Evolutionary conservation across 176 grass and related monocot genomes (phyloP), one percentile per base, ranked within the genome.

Genomic region (Thinopyrum elongatum): DNA sequence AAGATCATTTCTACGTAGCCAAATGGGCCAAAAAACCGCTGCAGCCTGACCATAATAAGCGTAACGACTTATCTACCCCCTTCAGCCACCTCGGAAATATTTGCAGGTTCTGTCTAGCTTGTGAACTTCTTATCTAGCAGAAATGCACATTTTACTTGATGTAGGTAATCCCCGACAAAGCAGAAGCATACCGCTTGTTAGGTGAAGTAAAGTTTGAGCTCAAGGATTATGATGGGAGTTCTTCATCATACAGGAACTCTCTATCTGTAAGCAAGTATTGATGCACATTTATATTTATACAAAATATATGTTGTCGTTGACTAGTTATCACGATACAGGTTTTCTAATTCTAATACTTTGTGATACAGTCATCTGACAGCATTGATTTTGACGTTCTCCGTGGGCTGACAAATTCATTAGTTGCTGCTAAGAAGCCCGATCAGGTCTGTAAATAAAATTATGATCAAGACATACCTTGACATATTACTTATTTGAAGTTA

Each of bases 151-250:
- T 81, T 78, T 74, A 85, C 49, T 27, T 88, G 85, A 51, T 87
- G 85, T 85, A 98, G 95, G 93, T 93, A 66, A 98, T 83, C 80
- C 93, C 88, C 78, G 92, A 88, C 70, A 93, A 93, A 93, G 89
- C 73, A 67, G 93, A 95, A 87, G 93, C 91, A 70, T 95, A 95
- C 61, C 91, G 89, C 84, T 94, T 95, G 79, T 83, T 95, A 80
- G 95, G 93, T 87, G 95, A 95, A 88, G 89, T 98, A 44, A 98
- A 92, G 87, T 98, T 93, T 81, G 91, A 95, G 83, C 89, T 98
- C n/a, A 94, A 95, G 82, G 93, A 98, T 90, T 95, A 93, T 34
- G 93, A 95, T 73, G 91, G 93, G 71, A 98, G 95, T 90, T 76
- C 88, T 51, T 93, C 87, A 30, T 90, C 95, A 31, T 98, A 93